A percentile compares a stretch with the other conserved stretches of the same genome.
phyloP scores from a whole-genome alignment of 2,329 filamentous ascomycete genomes.

The Talaromyces pinophilus region DNA sequence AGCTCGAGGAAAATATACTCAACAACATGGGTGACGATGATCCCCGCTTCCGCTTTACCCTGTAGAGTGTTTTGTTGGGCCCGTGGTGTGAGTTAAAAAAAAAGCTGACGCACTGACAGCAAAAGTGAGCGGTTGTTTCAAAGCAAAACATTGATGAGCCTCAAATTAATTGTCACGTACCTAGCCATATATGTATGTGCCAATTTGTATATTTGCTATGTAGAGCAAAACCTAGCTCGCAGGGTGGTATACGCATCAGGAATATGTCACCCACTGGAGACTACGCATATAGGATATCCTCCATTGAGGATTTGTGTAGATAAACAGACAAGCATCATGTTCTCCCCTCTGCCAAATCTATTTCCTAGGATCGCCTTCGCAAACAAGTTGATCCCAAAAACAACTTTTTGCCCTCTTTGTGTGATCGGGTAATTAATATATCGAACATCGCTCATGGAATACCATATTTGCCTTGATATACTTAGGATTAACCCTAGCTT shows the following conservation, averaged over 20 bases:
- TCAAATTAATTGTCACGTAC: neutral
- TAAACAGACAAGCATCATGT: neutral
- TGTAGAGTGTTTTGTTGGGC: constrained; percentile 20
- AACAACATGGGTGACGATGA: constrained; percentile 39
- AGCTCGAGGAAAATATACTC: constrained; percentile 18
- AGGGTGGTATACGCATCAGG: neutral
- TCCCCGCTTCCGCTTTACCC: constrained; percentile 38
- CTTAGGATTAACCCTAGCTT: too few species aligned
- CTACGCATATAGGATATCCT: neutral
- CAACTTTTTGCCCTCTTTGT: neutral
- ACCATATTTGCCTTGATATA: neutral
- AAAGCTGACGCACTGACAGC: neutral
- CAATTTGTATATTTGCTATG: neutral
- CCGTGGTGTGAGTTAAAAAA: neutral
- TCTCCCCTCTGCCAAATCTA: neutral
- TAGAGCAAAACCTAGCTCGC: neutral
- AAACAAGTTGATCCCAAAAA: neutral
- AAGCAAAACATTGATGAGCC: too few species aligned
- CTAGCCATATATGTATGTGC: neutral
- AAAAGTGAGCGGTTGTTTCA: neutral
- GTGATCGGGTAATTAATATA: neutral
- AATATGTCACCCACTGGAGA: neutral
- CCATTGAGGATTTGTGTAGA: neutral
- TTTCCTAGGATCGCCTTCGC: neutral
- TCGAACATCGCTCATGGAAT: neutral